These are phyloP conservation scores for Diaporthe eres DNA, from an alignment of 2,329 filamentous ascomycete species.

Conservation along the genomic window DNA sequence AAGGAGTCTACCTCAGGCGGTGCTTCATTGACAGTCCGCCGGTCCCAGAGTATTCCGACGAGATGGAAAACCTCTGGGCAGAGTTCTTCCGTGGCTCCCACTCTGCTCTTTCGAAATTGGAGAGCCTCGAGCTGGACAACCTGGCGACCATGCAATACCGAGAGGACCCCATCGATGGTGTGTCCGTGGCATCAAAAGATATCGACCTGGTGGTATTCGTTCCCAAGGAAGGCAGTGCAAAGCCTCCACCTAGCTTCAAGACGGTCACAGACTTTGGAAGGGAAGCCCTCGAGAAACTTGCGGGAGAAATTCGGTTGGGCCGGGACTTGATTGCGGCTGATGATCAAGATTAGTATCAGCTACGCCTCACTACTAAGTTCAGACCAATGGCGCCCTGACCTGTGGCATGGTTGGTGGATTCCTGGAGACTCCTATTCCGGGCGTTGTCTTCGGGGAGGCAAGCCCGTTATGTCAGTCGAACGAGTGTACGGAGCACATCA, in stretches of 20 bases:
- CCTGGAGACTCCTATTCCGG: too few relatives aligned
- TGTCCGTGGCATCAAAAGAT: not conserved
- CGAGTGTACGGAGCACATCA: too few relatives aligned
- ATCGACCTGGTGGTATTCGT: not conserved
- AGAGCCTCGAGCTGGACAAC: not conserved
- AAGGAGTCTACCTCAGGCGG: not conserved
- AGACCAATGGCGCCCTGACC: too few relatives aligned
- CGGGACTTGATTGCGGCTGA: not conserved
- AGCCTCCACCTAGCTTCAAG: too few relatives aligned
- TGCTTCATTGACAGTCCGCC: not conserved
- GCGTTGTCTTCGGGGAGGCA: too few relatives aligned
- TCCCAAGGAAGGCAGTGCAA: accelerated
- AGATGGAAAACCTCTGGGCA: not conserved
- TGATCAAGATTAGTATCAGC: not conserved
- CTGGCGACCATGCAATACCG: not conserved
- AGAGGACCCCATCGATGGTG: not conserved
- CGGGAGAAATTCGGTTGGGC: not conserved
- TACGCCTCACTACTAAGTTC: too few relatives aligned
- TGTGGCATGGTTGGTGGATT: too few relatives aligned
- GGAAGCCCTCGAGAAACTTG: not conserved
- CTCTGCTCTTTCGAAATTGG: not conserved
- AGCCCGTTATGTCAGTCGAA: too few relatives aligned
- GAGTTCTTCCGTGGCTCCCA: not conserved
- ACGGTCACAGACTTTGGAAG: not conserved
- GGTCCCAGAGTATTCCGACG: not conserved